phyloP scores from a whole-genome alignment of 1,284 basidiomycete genomes.

The Tilletia indica region DNA sequence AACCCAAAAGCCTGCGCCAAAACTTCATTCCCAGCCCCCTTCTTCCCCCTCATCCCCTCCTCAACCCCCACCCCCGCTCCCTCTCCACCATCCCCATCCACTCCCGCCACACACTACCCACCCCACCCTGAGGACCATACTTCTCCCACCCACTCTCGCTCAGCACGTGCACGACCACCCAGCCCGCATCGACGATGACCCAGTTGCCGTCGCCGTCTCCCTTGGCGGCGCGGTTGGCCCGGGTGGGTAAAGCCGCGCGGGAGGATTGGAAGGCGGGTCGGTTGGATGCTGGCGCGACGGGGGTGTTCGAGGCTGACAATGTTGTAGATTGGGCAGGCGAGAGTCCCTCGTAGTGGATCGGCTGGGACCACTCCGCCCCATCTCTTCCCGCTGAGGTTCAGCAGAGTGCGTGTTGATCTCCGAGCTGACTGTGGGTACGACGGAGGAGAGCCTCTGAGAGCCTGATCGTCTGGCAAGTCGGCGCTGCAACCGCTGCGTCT shows the following conservation, averaged over 20 bases:
- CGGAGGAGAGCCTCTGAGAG: not conserved
- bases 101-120: slow-evolving; percentile 2
- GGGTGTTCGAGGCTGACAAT: slow-evolving; percentile 26
- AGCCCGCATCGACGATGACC: slow-evolving; percentile 54
- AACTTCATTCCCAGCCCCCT: not conserved
- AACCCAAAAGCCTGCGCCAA: not conserved
- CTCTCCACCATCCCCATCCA: slow-evolving; percentile 5
- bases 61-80: not conserved
- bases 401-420: not conserved
- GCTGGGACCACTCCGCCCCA: slow-evolving; percentile 12
- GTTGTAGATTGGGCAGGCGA: slow-evolving; percentile 33
- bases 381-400: not conserved
- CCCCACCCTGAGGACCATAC: slow-evolving; percentile 22
- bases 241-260: not conserved
- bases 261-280: slow-evolving; percentile 15
- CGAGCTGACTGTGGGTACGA: too few relatives aligned
- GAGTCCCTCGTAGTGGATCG: slow-evolving; percentile 35
- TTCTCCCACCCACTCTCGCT: slow-evolving; percentile 42
- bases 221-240: slow-evolving; percentile 22
- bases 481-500: not conserved
- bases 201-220: slow-evolving; percentile 50
- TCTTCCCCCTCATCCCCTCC: not conserved
- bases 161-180: slow-evolving; percentile 56
- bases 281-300: slow-evolving; percentile 24
- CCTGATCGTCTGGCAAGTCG: not conserved